A percentile compares a stretch with the other conserved stretches of the same genome.
Evolutionary conservation across 169 alveolate genomes (phyloP).

Genomic region (Plasmodium adleri): DNA sequence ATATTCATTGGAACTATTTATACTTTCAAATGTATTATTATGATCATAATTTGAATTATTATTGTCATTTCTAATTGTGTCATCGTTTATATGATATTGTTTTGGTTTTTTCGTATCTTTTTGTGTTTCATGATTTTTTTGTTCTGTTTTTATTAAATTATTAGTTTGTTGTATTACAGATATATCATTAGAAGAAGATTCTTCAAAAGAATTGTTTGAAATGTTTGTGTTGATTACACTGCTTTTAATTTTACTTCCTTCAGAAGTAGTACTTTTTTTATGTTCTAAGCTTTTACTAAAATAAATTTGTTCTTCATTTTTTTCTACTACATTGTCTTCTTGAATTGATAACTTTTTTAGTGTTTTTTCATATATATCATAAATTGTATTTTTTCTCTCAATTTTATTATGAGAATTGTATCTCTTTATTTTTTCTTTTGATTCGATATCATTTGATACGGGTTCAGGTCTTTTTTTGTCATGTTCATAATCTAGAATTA

Average conservation of each 20-base stretch:
- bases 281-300: constrained; percentile 21
- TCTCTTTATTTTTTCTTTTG: constrained; percentile 37
- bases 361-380: constrained; percentile 60
- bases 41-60: neutral
- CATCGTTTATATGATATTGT: neutral
- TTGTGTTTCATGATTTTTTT: constrained; percentile 18
- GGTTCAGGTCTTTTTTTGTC: constrained; percentile 31
- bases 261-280: constrained; percentile 11
- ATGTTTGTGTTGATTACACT: constrained; percentile 14
- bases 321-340: constrained; percentile 32
- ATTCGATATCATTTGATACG: constrained; percentile 15
- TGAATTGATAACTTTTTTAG: constrained; percentile 56
- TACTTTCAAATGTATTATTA: constrained; percentile 19
- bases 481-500: constrained; percentile 61
- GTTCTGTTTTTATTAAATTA: constrained; percentile 1
- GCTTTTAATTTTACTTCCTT: neutral
- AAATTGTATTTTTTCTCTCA: constrained; percentile 43
- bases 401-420: constrained; percentile 26
- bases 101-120: constrained; percentile 25
- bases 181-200: constrained; percentile 16
- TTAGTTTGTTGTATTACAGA: constrained; percentile 17
- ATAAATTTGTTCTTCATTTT: constrained; percentile 17
- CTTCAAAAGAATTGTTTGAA: constrained; percentile 21
- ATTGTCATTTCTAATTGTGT: constrained; percentile 1
- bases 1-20: constrained; percentile 4